Conservation (phyloP, 805 yeast genomes). For the Saccharomycopsis javanensis region DNA sequence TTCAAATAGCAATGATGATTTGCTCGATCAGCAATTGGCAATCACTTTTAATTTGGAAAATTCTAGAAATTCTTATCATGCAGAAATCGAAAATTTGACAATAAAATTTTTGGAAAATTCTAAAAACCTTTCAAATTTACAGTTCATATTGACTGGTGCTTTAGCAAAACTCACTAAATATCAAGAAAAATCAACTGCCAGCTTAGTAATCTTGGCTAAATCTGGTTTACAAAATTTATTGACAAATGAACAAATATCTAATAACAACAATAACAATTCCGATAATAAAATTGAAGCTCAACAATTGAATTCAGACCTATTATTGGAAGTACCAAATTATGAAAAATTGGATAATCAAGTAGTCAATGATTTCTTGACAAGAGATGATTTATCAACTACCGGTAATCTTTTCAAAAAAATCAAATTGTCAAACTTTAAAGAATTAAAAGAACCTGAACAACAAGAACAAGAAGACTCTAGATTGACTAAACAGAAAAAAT, state of each 20-base stretch:
- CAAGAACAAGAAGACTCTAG: constrained; percentile 15
- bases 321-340: constrained; percentile 66
- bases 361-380: constrained; percentile 32
- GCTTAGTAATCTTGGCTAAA: constrained; percentile 68
- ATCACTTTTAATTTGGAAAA: constrained; percentile 52
- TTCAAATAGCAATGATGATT: background rate
- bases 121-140: constrained; percentile 47
- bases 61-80: constrained; percentile 53
- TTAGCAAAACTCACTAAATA: constrained; percentile 79
- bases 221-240: constrained; percentile 24
- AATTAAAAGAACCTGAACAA: constrained; percentile 27
- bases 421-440: constrained; percentile 24
- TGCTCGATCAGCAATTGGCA: constrained; percentile 29
- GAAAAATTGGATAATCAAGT: constrained; percentile 48
- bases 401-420: constrained; percentile 5
- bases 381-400: constrained; percentile 18
- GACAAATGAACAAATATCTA: constrained; percentile 29
- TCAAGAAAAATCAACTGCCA: constrained; percentile 63
- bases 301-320: constrained; percentile 61
- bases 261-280: constrained; percentile 6
- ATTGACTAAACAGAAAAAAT: constrained; percentile 26
- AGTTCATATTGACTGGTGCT: constrained; percentile 72
- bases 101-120: constrained; percentile 46
- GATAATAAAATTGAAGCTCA: constrained; percentile 34
- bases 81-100: constrained; percentile 54